A percentile compares a stretch with the other conserved stretches of the same genome.
Evolutionary conservation across 306 rosid species (phyloP).

Genomic region (Citrullus amarus): DNA sequence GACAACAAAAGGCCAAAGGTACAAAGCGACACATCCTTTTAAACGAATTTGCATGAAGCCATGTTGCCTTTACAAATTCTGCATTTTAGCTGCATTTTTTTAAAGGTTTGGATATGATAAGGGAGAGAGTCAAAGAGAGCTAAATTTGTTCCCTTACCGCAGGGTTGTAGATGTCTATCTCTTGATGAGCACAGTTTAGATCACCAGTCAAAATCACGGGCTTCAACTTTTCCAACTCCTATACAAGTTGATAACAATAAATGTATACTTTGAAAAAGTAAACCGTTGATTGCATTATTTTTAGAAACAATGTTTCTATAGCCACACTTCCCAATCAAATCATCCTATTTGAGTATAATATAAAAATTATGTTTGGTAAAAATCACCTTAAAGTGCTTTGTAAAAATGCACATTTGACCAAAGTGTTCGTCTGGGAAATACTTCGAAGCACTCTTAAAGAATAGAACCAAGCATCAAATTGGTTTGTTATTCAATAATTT

Average conservation of each 20-base stretch:
- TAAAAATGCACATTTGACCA: not conserved
- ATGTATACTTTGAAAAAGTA: slow-evolving; percentile 13
- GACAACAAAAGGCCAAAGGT: not conserved
- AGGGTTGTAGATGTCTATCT: slow-evolving; percentile 84
- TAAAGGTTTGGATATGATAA: not conserved
- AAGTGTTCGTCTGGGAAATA: not conserved
- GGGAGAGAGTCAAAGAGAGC: not conserved
- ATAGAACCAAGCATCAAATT: not conserved
- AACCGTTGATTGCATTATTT: not conserved
- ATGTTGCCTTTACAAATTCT: not conserved
- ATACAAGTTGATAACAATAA: slow-evolving; percentile 14
- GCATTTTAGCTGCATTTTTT: not conserved
- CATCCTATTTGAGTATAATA: not conserved
- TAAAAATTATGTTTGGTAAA: not conserved
- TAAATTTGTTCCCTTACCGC: slow-evolving; percentile 45
- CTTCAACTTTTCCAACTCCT: slow-evolving; percentile 90
- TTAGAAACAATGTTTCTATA: not conserved
- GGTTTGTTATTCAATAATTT: not conserved
- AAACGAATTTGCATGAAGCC: not conserved
- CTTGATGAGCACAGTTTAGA: slow-evolving; percentile 93
- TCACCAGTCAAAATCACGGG: slow-evolving; percentile 94
- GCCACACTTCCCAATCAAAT: not conserved
- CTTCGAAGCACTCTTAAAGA: not conserved
- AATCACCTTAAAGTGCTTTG: not conserved
- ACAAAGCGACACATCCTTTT: not conserved